Conservation (phyloP, 176 grass and related monocot species). For the Canna indica region DNA sequence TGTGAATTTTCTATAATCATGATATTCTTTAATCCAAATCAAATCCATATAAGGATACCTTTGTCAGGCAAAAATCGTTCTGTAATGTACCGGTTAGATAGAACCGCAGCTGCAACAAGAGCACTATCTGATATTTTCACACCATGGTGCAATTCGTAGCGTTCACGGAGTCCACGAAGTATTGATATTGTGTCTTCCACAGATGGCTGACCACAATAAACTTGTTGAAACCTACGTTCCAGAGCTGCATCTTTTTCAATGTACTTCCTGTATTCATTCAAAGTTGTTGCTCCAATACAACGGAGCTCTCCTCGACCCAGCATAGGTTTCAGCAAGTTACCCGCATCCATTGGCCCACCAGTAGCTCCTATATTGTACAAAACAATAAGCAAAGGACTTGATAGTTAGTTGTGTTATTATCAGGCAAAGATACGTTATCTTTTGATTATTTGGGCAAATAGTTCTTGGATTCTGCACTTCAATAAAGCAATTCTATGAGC, state of each 20-base stretch:
- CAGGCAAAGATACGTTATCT: not conserved
- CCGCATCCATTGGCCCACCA: constrained; percentile 87
- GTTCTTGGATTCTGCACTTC: not conserved
- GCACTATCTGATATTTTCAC: constrained; percentile 91
- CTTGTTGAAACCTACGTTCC: constrained; percentile 89
- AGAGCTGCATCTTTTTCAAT: constrained; percentile 96
- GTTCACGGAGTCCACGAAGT: constrained; percentile 62
- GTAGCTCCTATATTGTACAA: constrained; percentile 39
- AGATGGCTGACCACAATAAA: constrained; percentile 79
- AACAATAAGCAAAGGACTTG: not conserved
- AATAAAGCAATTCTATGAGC: not conserved
- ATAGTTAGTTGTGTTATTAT: not conserved
- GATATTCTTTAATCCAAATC: not conserved
- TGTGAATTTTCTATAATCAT: not conserved
- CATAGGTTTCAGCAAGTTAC: constrained; percentile 92
- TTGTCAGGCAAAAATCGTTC: constrained; percentile 92
- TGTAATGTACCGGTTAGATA: constrained; percentile 90
- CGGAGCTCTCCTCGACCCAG: constrained; percentile 77
- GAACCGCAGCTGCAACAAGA: constrained; percentile 75
- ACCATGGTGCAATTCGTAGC: constrained; percentile 88
- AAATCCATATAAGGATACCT: constrained; percentile 25
- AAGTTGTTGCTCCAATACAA: constrained; percentile 92
- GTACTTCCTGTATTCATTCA: constrained; percentile 93
- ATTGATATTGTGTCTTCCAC: constrained; percentile 87
- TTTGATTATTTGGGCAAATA: not conserved